phyloP scores from a whole-genome alignment of 1,284 basidiomycete species.

The Trichosporon ovoides region DNA sequence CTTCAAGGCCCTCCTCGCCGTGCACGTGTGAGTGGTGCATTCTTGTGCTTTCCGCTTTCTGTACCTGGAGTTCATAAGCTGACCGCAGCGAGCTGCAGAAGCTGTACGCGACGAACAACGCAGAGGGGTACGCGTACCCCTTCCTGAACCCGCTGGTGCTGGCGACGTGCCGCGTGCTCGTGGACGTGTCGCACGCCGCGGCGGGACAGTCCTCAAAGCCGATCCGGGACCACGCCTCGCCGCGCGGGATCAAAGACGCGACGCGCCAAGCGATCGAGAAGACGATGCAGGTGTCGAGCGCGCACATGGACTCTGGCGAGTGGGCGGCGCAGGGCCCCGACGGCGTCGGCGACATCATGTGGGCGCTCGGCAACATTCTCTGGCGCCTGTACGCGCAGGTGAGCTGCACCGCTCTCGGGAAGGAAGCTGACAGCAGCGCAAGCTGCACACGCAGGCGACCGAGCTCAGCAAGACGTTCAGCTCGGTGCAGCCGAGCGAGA shows the following conservation, averaged over 20 bases:
- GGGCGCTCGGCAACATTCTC: constrained; percentile 36
- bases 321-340: constrained; percentile 16
- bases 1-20: constrained; percentile 24
- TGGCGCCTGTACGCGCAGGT: constrained; percentile 42
- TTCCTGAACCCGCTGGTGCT: constrained; percentile 34
- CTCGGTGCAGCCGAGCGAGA: constrained; percentile 31
- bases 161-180: constrained; percentile 9
- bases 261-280: constrained; percentile 40
- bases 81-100: constrained; percentile 32
- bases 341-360: constrained; percentile 34
- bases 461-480: constrained; percentile 30
- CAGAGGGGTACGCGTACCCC: constrained; percentile 28
- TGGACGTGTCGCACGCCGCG: constrained; percentile 17
- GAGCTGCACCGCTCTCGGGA: not conserved
- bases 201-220: constrained; percentile 29
- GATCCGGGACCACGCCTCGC: constrained; percentile 26
- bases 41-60: too few species aligned
- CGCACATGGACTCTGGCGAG: constrained; percentile 22
- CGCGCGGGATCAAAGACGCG: constrained; percentile 36
- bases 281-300: constrained; percentile 30
- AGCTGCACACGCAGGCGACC: constrained; percentile 40
- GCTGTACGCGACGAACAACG: constrained; percentile 26
- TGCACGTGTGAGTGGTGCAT: constrained; percentile 35
- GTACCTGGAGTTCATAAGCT: not conserved
- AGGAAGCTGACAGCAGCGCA: constrained; percentile 21